Percentiles rank a stretch among this genome's conserved stretches.
These are phyloP conservation scores for Fraxinus sp. DNA, from an alignment of 305 asterid genomes.

Conservation along the genomic window DNA sequence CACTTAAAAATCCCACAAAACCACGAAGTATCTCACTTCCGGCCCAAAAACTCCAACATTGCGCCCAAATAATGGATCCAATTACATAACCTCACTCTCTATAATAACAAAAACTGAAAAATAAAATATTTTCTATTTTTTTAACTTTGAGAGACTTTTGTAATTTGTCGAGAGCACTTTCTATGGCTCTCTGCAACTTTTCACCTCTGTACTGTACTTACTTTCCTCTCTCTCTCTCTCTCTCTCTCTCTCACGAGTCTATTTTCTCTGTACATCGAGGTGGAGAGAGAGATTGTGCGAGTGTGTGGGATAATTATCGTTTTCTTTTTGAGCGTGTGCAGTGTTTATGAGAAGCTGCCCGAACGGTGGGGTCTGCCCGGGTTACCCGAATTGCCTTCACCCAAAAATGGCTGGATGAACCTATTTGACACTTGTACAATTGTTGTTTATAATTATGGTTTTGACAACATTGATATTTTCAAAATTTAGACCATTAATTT, in stretches of 20 bases:
- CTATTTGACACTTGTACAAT: not conserved
- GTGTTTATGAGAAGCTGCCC: conserved; percentile 16
- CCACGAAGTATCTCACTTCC: conserved; percentile 33
- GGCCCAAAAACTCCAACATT: conserved; percentile 33
- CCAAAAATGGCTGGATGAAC: not conserved
- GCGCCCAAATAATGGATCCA: conserved; percentile 31
- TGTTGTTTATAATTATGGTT: not conserved
- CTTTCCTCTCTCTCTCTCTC: conserved; percentile 11
- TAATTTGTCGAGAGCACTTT: conserved; percentile 24
- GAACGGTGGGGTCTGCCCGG: conserved; percentile 11
- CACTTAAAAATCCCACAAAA: conserved; percentile 29
- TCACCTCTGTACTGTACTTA: conserved; percentile 29
- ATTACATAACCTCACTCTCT: conserved; percentile 7
- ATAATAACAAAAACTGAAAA: not conserved
- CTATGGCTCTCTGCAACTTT: conserved; percentile 35
- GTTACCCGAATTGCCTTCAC: not conserved
- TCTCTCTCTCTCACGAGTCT: conserved; percentile 7
- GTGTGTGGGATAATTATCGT: conserved; percentile 17
- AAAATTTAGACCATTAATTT: no score
- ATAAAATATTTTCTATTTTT: conserved; percentile 15
- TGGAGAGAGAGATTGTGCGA: not conserved
- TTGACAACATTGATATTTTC: not conserved
- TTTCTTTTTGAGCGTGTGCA: conserved; percentile 10
- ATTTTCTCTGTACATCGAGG: not conserved
- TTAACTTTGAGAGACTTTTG: conserved; percentile 3